Evolutionary conservation across 495 filamentous ascomycete genomes (phyloP), one percentile per base, ranked within the genome.

Genomic region (Pyronema omphalodes): DNA sequence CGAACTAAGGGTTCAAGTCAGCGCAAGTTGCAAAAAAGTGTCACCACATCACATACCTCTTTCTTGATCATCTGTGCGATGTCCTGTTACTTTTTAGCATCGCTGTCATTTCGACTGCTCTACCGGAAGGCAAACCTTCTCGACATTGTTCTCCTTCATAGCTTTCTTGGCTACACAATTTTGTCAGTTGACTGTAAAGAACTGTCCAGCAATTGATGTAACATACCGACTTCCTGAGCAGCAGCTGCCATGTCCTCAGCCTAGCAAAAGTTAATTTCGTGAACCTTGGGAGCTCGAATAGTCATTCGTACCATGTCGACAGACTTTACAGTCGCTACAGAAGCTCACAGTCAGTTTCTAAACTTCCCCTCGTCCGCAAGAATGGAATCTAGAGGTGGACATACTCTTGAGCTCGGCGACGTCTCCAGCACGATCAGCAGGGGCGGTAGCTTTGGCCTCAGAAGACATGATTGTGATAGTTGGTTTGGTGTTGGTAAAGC

Each of bases 1-100:
- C 61, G 29, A 64, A 64, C 61, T 64, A 9, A 15, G 18, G 37
- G 40, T 1, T 44, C 14, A 15, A 34, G 44, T 49, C 43, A 34
- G 41, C 37, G 41, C 8, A 37, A 18, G 34, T 8, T 7, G n/a
- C 44, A 47, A 17, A 12, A 45, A 36, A 7, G 37, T 51, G 37
- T 58, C 7, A 44, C 14, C 12, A 47, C n/a, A 19, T n/a, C 6
- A 51, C 76, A 57, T 68, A 94, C 91, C 63, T 88, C 88, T 71
- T 86, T 84, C 76, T 96, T 95, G 73, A 96, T 95, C 68, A 86
- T 82, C 64, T 94, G 88, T 1, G 91, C 91, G 62, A 98, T 95
- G 58, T 98, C 91, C 84, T 91, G 55, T 7, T 19, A 54, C 34
- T 54, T 49, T 71, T 64, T 44, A 56, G 14, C 44, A 1, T 43